Conservation (phyloP, 78 protist species). For the Guillardia theta region DNA sequence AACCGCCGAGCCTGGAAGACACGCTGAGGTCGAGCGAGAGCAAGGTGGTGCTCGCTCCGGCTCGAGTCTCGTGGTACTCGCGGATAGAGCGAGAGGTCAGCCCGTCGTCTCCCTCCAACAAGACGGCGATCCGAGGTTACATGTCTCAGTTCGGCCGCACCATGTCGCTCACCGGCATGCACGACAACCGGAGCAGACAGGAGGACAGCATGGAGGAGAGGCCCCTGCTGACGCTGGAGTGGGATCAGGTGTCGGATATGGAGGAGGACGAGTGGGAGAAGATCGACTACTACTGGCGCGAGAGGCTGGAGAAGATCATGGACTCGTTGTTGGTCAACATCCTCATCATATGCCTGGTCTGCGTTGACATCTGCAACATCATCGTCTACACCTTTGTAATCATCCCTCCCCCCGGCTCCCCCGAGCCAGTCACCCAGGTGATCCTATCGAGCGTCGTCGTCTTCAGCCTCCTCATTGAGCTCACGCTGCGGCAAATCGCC, state of each 20-base stretch:
- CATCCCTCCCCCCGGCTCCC: neutral
- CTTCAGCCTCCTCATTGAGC: neutral
- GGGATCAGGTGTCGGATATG: neutral
- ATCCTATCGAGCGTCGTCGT: neutral
- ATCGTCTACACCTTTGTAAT: neutral
- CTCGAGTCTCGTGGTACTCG: too few relatives aligned
- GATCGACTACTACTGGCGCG: conserved; percentile 14
- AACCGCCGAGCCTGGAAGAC: neutral
- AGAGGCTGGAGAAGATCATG: neutral
- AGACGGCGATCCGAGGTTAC: too few relatives aligned
- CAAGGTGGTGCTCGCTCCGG: neutral
- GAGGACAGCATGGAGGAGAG: neutral
- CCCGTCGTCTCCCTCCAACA: too few relatives aligned
- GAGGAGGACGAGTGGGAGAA: neutral
- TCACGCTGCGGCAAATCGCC: neutral
- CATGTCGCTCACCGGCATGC: too few relatives aligned
- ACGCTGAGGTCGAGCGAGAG: neutral
- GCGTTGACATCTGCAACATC: neutral
- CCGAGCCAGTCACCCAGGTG: neutral
- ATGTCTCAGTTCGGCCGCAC: too few relatives aligned
- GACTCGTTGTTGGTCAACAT: neutral
- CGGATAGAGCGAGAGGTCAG: too few relatives aligned
- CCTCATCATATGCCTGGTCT: neutral
- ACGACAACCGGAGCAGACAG: neutral
- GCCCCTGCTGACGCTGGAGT: neutral